Percentiles rank a stretch among this genome's conserved stretches.
phyloP scores from a whole-genome alignment of 768 basidiomycete species.

The Kondoa malvinella region DNA sequence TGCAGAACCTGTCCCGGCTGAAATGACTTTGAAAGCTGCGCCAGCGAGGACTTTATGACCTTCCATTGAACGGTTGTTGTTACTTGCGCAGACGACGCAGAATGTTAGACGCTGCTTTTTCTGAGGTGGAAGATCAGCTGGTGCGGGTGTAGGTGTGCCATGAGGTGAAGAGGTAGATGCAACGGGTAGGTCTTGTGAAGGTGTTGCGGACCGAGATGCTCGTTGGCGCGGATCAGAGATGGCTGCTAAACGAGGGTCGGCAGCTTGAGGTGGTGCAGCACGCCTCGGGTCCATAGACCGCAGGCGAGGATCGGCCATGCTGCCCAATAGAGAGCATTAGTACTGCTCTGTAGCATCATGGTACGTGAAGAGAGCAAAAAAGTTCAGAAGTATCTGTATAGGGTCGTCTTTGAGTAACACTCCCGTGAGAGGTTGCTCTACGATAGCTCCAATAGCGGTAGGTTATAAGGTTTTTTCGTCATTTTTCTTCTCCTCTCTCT shows the following conservation, averaged over 20 bases:
- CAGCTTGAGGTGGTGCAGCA: not conserved
- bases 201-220: not conserved
- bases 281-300: not conserved
- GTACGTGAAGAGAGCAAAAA: not conserved
- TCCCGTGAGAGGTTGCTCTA: not conserved
- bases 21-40: conserved; percentile 77
- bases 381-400: conserved; percentile 19
- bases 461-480: not conserved
- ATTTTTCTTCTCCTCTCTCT: not conserved
- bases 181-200: not conserved
- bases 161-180: conserved; percentile 6
- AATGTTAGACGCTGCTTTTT: conserved; percentile 39
- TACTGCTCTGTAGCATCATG: not conserved
- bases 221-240: not conserved
- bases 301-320: conserved; percentile 4
- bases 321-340: not conserved
- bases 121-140: not conserved
- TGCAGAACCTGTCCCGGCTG: conserved; percentile 89
- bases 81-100: conserved; percentile 98
- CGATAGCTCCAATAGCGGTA: conserved; percentile 10
- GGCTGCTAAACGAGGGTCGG: not conserved
- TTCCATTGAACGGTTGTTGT: conserved; percentile 66
- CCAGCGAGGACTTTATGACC: conserved; percentile 76
- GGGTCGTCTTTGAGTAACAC: conserved; percentile 3
- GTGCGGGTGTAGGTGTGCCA: not conserved